Evolutionary conservation across 2,329 filamentous ascomycete genomes (phyloP).

Genomic region (Acephala macrosclerotiorum): DNA sequence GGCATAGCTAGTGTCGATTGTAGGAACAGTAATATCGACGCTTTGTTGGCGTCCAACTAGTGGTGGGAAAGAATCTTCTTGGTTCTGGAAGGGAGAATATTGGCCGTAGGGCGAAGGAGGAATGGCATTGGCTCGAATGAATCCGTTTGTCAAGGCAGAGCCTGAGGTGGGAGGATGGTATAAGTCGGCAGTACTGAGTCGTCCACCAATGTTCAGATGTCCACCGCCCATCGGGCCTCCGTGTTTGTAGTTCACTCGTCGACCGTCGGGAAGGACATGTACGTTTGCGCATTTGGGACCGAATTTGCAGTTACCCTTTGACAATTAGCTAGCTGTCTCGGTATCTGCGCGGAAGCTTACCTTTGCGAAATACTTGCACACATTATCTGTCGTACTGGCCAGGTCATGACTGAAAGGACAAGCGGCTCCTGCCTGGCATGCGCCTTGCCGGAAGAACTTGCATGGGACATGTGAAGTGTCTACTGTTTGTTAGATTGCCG

Average conservation of each 20-base stretch:
- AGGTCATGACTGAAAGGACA: constrained; percentile 97
- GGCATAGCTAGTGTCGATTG: constrained; percentile 61
- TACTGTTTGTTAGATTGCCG: constrained; percentile 48
- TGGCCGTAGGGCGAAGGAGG: constrained; percentile 44
- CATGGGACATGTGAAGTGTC: constrained; percentile 97
- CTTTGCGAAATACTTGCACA: constrained; percentile 99
- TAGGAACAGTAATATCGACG: constrained; percentile 54
- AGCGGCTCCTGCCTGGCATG: constrained; percentile 93
- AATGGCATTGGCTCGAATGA: constrained; percentile 67
- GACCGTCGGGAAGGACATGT: constrained; percentile 92
- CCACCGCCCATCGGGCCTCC: constrained; percentile 59
- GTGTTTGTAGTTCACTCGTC: constrained; percentile 82
- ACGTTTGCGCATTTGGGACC: constrained; percentile 97
- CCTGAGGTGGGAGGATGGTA: constrained; percentile 73
- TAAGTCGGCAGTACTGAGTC: constrained; percentile 67
- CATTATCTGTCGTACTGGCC: constrained; percentile 81
- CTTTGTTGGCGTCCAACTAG: constrained; percentile 50
- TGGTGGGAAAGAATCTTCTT: constrained; percentile 61
- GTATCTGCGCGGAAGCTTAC: constrained; percentile 56
- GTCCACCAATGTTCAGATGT: constrained; percentile 68
- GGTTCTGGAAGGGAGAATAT: constrained; percentile 53
- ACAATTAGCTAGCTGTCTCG: constrained; percentile 34
- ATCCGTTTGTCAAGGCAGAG: constrained; percentile 77
- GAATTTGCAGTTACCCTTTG: constrained; percentile 97
- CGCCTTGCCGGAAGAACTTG: constrained; percentile 98